Conservation (phyloP, 2,329 filamentous ascomycete genomes). For the Alternaria conjuncta region DNA sequence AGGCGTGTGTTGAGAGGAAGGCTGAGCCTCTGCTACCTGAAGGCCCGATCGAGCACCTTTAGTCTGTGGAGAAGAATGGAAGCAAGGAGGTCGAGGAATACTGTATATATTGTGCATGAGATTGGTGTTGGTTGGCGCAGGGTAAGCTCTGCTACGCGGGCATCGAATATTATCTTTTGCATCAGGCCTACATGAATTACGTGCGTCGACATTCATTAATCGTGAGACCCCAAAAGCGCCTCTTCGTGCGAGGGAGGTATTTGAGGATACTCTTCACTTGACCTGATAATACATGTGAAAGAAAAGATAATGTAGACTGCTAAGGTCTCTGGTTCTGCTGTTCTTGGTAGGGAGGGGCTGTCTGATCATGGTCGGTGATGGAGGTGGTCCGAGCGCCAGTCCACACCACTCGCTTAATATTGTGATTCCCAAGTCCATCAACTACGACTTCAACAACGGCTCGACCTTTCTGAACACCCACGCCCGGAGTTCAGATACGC, state of each 20-base stretch:
- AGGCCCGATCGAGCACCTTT: slow-evolving; percentile 78
- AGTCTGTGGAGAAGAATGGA: slow-evolving; percentile 1
- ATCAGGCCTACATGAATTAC: not conserved
- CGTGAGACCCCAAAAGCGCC: not conserved
- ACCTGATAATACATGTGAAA: not conserved
- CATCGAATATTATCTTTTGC: not conserved
- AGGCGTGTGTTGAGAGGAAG: slow-evolving; percentile 64
- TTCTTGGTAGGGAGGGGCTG: not conserved
- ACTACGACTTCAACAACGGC: slow-evolving; percentile 37
- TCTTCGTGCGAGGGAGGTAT: not conserved
- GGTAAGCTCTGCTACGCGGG: not conserved
- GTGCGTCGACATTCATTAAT: not conserved
- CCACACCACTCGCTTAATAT: slow-evolving; percentile 23
- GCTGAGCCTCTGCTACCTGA: slow-evolving; percentile 75
- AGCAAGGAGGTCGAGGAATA: not conserved
- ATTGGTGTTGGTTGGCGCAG: slow-evolving; percentile 2
- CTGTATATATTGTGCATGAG: slow-evolving; percentile 9
- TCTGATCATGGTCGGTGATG: slow-evolving; percentile 10
- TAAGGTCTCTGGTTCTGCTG: not conserved
- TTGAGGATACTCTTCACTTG: not conserved
- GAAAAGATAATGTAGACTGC: not conserved
- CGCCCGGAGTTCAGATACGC: slow-evolving; percentile 43
- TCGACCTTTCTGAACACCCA: slow-evolving; percentile 41
- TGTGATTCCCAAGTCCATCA: slow-evolving; percentile 15
- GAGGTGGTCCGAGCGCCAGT: slow-evolving; percentile 13